Evolutionary conservation across 495 filamentous ascomycete genomes (phyloP).

Genomic region (Penicillium angulare): DNA sequence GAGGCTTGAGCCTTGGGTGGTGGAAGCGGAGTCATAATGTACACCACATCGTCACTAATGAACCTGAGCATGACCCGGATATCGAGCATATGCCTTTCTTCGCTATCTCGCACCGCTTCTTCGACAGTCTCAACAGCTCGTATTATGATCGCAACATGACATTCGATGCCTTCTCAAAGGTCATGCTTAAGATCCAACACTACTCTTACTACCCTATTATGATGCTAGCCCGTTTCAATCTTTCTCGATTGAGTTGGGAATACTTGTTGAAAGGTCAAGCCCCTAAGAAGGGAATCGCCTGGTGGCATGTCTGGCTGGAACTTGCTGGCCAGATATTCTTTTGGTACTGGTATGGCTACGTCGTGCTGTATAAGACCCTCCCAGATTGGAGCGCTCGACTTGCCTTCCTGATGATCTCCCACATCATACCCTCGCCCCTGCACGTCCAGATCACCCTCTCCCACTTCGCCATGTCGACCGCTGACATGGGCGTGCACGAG

Average conservation of each 20-base stretch:
- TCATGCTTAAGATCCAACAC: slow-evolving; percentile 72
- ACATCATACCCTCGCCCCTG: slow-evolving; percentile 80
- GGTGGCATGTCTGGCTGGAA: slow-evolving; percentile 90
- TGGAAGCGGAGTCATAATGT: slow-evolving; percentile 99
- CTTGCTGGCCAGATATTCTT: slow-evolving; percentile 80
- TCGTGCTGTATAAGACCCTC: slow-evolving; percentile 72
- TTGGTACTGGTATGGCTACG: slow-evolving; percentile 93
- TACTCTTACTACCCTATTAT: slow-evolving; percentile 88
- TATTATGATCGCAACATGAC: slow-evolving; percentile 88
- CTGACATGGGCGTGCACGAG: slow-evolving; percentile 82
- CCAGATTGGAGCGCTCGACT: slow-evolving; percentile 69
- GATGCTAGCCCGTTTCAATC: slow-evolving; percentile 85
- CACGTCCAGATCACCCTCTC: slow-evolving; percentile 96
- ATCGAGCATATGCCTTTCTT: slow-evolving; percentile 97
- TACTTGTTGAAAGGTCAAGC: slow-evolving; percentile 74
- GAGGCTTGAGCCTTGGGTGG: slow-evolving; percentile 90
- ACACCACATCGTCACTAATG: slow-evolving; percentile 96
- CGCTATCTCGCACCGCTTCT: slow-evolving; percentile 84
- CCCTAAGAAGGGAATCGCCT: slow-evolving; percentile 77
- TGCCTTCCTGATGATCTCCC: slow-evolving; percentile 78
- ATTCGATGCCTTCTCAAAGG: slow-evolving; percentile 73
- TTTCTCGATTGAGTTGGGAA: slow-evolving; percentile 81
- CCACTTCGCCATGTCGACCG: slow-evolving; percentile 96
- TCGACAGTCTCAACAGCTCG: slow-evolving; percentile 72
- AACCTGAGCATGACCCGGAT: slow-evolving; percentile 94